Evolutionary conservation across 495 filamentous ascomycete genomes (phyloP).

Genomic region (Aspergillus bertholletiae): DNA sequence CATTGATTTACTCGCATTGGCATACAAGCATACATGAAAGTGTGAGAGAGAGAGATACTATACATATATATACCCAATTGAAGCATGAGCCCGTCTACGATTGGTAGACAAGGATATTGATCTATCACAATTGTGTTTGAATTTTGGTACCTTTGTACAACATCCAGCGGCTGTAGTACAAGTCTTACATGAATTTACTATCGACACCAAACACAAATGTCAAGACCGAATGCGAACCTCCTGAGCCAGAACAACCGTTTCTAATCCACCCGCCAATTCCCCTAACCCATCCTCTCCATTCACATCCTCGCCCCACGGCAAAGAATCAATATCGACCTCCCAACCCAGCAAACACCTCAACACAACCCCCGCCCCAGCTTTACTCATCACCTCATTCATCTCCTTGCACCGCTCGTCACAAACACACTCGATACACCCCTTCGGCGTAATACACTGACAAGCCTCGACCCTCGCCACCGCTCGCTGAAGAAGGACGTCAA

Average conservation of each 20-base stretch:
- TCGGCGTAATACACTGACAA: conserved; percentile 58
- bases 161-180: too few species aligned
- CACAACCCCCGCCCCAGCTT: conserved; percentile 79
- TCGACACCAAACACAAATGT: neutral
- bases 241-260: conserved; percentile 74
- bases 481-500: conserved; percentile 71
- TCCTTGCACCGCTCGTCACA: conserved; percentile 83
- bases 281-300: conserved; percentile 40
- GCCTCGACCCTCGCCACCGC: conserved; percentile 74
- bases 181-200: neutral
- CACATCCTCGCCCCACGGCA: conserved; percentile 75
- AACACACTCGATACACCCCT: conserved; percentile 87
- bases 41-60: too few species aligned
- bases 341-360: conserved; percentile 68
- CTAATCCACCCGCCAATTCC: conserved; percentile 63
- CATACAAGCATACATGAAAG: neutral
- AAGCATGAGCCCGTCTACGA: neutral
- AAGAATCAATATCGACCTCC: conserved; percentile 67
- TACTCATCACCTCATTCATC: conserved; percentile 89
- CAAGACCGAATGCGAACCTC: neutral
- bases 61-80: neutral
- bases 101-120: neutral
- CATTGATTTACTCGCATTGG: neutral
- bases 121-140: neutral
- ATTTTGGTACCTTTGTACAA: too few species aligned